Evolutionary conservation across 345 rosid genomes (phyloP), one percentile per base, ranked within the genome.

Genomic region (Syzygium jambos): DNA sequence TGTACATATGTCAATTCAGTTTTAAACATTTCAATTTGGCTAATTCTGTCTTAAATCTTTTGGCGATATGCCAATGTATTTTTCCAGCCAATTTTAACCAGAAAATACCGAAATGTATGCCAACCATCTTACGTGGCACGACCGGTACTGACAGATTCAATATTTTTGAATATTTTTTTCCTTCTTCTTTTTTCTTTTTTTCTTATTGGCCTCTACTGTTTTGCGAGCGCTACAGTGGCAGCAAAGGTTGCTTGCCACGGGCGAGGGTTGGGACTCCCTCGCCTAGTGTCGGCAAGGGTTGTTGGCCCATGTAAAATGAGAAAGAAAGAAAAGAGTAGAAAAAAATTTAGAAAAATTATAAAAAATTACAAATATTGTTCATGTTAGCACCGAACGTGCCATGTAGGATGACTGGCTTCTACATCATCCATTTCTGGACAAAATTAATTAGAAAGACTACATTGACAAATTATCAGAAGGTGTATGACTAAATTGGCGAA

Each of bases 81-180:
- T 23, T 57, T 57, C 0, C 3, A 0, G 5, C 25, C 3, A 25
- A 57, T 9, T 10, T 25, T 57, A 6, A 0, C 0, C 0, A 12
- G 6, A 57, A 57, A 25, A 23, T 11, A 5, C 0, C 11, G 0
- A 25, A n/a, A n/a, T n/a, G n/a, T n/a, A n/a, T n/a, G n/a, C n/a
- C n/a, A n/a, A n/a, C n/a, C n/a, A n/a, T n/a, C n/a, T n/a, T n/a
- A n/a, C n/a, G 13, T 25, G 5, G 3, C 14, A 0, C 6, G 0
- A 57, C 0, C 1, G 4, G 41, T 38, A 4, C 41, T 38, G 41
- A 38, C 41, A 38, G 41, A 4, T 38, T 38, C 41, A 38, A 38
- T 38, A 38, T 38, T 38, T 38, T 38, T n/a, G n/a, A n/a, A 0
- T 19, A 57, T n/a, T 57, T 23, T 1, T 23, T 56, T 56, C 0